Conservation (phyloP, 306 rosid genomes). For the Abrus precatorius region DNA sequence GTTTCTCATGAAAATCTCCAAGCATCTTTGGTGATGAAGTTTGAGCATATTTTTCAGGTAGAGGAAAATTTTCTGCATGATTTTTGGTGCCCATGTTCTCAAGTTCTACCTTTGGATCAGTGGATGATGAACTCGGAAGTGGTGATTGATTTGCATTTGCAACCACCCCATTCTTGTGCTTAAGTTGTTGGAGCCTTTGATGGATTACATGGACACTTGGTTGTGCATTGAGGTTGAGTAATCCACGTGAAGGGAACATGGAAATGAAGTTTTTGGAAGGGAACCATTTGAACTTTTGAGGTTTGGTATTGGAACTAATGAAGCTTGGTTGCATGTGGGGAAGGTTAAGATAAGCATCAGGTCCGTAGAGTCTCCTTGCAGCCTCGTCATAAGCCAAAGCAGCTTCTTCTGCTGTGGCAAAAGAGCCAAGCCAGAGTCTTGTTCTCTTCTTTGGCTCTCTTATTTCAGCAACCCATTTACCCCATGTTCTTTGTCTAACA, state of each 20-base stretch:
- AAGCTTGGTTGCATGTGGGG: constrained; percentile 75
- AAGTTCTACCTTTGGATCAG: constrained; percentile 54
- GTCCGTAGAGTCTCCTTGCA: constrained; percentile 91
- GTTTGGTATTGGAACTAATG: constrained; percentile 48
- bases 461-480: constrained; percentile 99
- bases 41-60: constrained; percentile 48
- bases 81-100: constrained; percentile 36
- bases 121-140: constrained; percentile 53
- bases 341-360: constrained; percentile 92
- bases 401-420: constrained; percentile 95
- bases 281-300: constrained; percentile 83
- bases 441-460: constrained; percentile 97
- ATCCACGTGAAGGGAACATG: constrained; percentile 79
- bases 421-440: constrained; percentile 95
- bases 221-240: constrained; percentile 91
- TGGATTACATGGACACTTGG: constrained; percentile 97
- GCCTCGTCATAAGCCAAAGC: constrained; percentile 98
- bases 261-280: constrained; percentile 90
- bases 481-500: constrained; percentile 97
- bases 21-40: constrained; percentile 44
- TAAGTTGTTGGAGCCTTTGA: constrained; percentile 83
- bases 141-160: constrained; percentile 53
- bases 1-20: constrained; percentile 73
- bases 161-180: constrained; percentile 53
- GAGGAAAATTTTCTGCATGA: constrained; percentile 37